A percentile compares a stretch with the other conserved stretches of the same genome.
phyloP scores from a whole-genome alignment of 257 asterid genomes.

The Petunia axillaris region DNA sequence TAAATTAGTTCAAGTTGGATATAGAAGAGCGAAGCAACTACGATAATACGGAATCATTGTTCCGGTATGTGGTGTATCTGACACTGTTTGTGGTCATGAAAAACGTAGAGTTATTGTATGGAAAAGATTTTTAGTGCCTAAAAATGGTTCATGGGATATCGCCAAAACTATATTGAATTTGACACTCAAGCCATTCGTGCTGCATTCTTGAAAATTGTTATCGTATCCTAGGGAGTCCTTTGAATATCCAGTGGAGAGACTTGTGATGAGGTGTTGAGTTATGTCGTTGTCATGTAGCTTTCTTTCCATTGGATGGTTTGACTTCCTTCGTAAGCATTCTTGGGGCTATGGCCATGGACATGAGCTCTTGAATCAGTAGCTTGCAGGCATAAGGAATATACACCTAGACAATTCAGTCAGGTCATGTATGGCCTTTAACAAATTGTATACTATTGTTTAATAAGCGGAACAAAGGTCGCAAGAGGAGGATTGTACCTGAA shows the following conservation, averaged over 20 bases:
- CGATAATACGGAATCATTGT: too few relatives aligned
- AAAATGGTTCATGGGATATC: too few relatives aligned
- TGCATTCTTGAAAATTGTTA: neutral
- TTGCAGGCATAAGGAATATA: slow-evolving; percentile 95
- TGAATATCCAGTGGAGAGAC: neutral
- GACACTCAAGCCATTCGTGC: neutral
- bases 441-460: neutral
- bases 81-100: too few relatives aligned
- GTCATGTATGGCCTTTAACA: neutral
- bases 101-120: too few relatives aligned
- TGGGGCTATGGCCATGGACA: slow-evolving; percentile 98
- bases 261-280: neutral
- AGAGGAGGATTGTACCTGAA: slow-evolving; percentile 63
- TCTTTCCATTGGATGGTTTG: slow-evolving; percentile 36
- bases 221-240: neutral
- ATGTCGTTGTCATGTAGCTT: neutral
- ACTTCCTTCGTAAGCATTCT: slow-evolving; percentile 90
- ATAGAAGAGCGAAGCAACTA: too few relatives aligned
- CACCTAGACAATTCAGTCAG: slow-evolving; percentile 49
- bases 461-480: neutral
- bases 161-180: too few relatives aligned
- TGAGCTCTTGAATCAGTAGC: slow-evolving; percentile 90
- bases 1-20: too few relatives aligned
- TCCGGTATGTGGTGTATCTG: too few relatives aligned
- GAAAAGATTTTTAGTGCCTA: too few relatives aligned